Evolutionary conservation across 768 basidiomycete species (phyloP).

Genomic region (Lentinula edodes): DNA sequence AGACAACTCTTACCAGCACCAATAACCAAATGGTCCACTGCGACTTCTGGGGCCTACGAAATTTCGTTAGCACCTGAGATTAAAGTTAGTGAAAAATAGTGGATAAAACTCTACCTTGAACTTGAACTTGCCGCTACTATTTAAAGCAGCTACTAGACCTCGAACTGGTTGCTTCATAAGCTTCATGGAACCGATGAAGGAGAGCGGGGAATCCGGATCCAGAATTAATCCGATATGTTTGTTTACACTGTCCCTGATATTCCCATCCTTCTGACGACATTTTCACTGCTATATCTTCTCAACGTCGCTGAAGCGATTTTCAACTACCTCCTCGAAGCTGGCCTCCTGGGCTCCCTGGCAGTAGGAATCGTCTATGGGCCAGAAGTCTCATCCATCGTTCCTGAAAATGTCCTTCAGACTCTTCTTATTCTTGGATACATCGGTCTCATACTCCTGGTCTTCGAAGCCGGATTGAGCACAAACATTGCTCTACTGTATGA

Average conservation of each 20-base stretch:
- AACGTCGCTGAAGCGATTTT: conserved; percentile 41
- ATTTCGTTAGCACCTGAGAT: not conserved
- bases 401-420: conserved; percentile 31
- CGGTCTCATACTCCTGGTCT: conserved; percentile 46
- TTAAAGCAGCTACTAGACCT: conserved; percentile 56
- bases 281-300: conserved; percentile 52
- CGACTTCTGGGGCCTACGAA: conserved; percentile 46
- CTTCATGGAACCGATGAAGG: not conserved
- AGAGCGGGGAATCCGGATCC: conserved; percentile 12
- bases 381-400: conserved; percentile 41
- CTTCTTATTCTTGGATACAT: conserved; percentile 40
- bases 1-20: conserved; percentile 62
- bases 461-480: conserved; percentile 55
- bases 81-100: not conserved
- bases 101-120: conserved; percentile 46
- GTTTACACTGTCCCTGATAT: conserved; percentile 24
- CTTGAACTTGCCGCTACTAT: conserved; percentile 49
- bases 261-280: conserved; percentile 38
- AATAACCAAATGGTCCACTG: conserved; percentile 80
- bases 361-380: conserved; percentile 53
- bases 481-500: conserved; percentile 37
- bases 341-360: conserved; percentile 45
- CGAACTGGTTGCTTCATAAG: conserved; percentile 30
- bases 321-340: conserved; percentile 34
- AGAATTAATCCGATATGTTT: not conserved